These are phyloP conservation scores for Capsicum rhomboideum DNA, from an alignment of 257 asterid species.

Conservation along the genomic window DNA sequence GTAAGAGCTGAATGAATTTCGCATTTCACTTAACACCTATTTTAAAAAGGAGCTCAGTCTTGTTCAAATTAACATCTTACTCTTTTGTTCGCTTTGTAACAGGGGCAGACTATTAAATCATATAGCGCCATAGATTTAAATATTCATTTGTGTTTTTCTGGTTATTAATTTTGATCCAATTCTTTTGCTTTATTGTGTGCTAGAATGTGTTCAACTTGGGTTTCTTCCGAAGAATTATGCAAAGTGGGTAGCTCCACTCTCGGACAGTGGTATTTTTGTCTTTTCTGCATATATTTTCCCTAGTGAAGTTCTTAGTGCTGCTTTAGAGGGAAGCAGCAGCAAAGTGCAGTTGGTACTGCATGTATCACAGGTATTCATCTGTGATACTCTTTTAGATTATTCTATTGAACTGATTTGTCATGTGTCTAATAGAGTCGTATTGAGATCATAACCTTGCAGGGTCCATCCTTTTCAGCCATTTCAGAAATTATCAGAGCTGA, in stretches of 20 bases:
- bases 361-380: slow-evolving; percentile 49
- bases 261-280: slow-evolving; percentile 59
- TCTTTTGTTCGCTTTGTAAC: background rate
- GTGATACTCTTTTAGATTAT: background rate
- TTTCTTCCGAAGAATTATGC: slow-evolving; percentile 73
- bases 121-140: background rate
- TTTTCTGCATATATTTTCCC: slow-evolving; percentile 77
- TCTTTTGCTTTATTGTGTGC: background rate
- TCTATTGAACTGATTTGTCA: background rate
- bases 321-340: slow-evolving; percentile 68
- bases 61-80: background rate
- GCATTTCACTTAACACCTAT: background rate
- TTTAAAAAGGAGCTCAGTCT: background rate
- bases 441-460: slow-evolving; percentile 35
- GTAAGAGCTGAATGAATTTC: background rate
- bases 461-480: slow-evolving; percentile 50
- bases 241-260: slow-evolving; percentile 82
- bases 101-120: background rate
- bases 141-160: background rate
- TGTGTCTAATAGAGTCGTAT: slow-evolving; percentile 1
- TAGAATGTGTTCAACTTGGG: slow-evolving; percentile 73
- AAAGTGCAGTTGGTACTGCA: slow-evolving; percentile 53
- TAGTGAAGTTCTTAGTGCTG: slow-evolving; percentile 72
- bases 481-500: slow-evolving; percentile 31
- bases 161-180: background rate